Conservation (phyloP, 805 yeast species). For the Jamesozyma rosinii region DNA sequence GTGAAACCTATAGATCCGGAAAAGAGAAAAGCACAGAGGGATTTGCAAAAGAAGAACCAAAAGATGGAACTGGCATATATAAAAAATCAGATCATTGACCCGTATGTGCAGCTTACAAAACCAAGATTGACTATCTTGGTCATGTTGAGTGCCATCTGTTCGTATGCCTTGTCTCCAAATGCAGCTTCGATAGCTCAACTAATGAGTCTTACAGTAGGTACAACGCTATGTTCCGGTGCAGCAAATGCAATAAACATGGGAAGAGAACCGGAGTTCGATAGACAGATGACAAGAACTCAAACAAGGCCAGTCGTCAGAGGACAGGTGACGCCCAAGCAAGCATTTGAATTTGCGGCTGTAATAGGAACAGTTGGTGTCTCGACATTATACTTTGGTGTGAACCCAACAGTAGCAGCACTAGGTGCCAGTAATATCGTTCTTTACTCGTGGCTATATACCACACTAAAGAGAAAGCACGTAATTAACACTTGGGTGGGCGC, state of each 20-base stretch:
- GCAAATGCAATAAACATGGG: constrained; percentile 98
- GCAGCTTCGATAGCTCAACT: constrained; percentile 67
- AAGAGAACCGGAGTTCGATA: constrained; percentile 84
- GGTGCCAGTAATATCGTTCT: constrained; percentile 73
- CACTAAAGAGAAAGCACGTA: constrained; percentile 75
- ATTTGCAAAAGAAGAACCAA: constrained; percentile 7
- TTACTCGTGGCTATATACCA: constrained; percentile 86
- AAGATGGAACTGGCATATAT: constrained; percentile 2
- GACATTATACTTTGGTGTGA: constrained; percentile 70
- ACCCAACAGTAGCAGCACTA: constrained; percentile 71
- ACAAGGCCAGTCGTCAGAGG: constrained; percentile 89
- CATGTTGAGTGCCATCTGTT: constrained; percentile 83
- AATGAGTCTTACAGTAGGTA: constrained; percentile 69
- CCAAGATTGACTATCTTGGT: constrained; percentile 83
- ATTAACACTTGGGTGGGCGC: constrained; percentile 98
- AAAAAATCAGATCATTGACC: constrained; percentile 38
- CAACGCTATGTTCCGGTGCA: constrained; percentile 79
- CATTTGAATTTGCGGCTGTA: constrained; percentile 67
- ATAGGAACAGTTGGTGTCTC: constrained; percentile 66
- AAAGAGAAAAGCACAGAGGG: constrained; percentile 6
- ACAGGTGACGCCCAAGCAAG: constrained; percentile 60
- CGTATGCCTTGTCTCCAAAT: constrained; percentile 85
- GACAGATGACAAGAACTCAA: constrained; percentile 78
- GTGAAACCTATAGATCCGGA: constrained; percentile 36
- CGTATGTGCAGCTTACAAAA: constrained; percentile 76